Conservation (phyloP, 139 green algal genomes). For the Mesostigma viride region DNA sequence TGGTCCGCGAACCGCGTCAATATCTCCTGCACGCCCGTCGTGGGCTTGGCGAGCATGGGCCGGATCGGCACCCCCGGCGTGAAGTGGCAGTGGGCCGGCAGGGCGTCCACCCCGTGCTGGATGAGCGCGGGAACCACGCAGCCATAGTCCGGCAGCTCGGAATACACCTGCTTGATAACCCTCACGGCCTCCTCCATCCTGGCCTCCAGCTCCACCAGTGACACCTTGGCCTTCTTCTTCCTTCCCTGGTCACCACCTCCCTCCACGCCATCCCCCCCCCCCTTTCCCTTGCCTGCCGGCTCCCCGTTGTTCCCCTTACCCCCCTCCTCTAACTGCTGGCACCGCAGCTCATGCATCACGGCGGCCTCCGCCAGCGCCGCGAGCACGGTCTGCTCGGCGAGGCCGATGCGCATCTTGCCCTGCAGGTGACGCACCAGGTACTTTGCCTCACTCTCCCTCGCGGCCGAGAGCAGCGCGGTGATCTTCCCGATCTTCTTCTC, state of each 20-base stretch:
- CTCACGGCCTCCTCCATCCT: slow-evolving; percentile 6
- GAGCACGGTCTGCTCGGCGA: slow-evolving; percentile 87
- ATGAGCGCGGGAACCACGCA: slow-evolving; percentile 74
- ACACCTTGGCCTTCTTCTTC: no score
- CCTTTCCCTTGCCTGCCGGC: no score
- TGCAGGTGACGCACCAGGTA: slow-evolving; percentile 59
- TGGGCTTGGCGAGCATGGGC: slow-evolving; percentile 93
- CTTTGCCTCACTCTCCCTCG: slow-evolving; percentile 66
- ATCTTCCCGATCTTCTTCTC: slow-evolving; percentile 43
- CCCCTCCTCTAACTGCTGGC: no score
- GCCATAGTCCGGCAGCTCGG: slow-evolving; percentile 79
- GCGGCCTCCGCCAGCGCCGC: slow-evolving; percentile 71
- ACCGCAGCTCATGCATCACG: no score
- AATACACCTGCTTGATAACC: slow-evolving; percentile 68
- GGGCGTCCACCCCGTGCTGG: slow-evolving; percentile 35
- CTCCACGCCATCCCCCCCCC: no score
- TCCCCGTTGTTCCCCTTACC: no score
- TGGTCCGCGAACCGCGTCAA: slow-evolving; percentile 76
- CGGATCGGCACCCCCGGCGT: slow-evolving; percentile 60
- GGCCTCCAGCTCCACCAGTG: no score
- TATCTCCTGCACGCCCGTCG: slow-evolving; percentile 70
- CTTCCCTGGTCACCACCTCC: no score
- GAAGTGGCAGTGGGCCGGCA: slow-evolving; percentile 65
- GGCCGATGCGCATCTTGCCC: slow-evolving; percentile 92
- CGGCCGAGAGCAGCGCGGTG: slow-evolving; percentile 71